Conservation (phyloP, 495 filamentous ascomycete species). For the Elaphomyces granulatus region DNA sequence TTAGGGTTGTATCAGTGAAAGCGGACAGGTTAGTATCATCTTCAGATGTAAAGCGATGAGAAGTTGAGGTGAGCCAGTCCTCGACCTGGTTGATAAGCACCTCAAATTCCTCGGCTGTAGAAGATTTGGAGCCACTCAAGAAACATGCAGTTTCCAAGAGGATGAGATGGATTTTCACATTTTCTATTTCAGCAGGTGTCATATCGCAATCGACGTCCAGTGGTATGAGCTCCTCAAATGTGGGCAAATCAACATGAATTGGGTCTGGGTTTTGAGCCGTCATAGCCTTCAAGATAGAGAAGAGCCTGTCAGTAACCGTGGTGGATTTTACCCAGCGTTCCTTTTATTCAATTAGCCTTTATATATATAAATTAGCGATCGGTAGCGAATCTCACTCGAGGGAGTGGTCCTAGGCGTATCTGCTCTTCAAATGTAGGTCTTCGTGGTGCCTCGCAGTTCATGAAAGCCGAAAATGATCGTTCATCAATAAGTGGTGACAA, state of each 20-base stretch:
- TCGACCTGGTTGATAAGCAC: constrained; percentile 20
- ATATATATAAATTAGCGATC: not conserved
- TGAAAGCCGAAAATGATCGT: constrained; percentile 27
- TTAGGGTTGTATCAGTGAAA: constrained; percentile 15
- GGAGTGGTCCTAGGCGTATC: constrained; percentile 27
- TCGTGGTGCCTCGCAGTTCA: constrained; percentile 29
- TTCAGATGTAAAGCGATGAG: constrained; percentile 12
- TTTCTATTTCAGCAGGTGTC: constrained; percentile 23
- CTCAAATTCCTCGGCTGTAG: constrained; percentile 20
- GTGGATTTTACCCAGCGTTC: constrained; percentile 26
- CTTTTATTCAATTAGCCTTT: constrained; percentile 10
- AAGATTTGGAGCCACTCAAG: constrained; percentile 24
- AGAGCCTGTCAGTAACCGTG: constrained; percentile 24
- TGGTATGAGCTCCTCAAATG: constrained; percentile 15
- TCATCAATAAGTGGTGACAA: constrained; percentile 17
- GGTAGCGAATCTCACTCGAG: constrained; percentile 17
- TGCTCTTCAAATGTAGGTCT: constrained; percentile 28
- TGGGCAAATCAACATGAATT: constrained; percentile 15
- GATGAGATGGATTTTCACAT: constrained; percentile 17
- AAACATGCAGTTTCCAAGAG: constrained; percentile 23
- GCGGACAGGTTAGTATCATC: constrained; percentile 13
- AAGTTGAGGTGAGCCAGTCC: constrained; percentile 21
- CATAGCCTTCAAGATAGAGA: constrained; percentile 20
- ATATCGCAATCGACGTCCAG: constrained; percentile 17
- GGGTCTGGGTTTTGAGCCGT: constrained; percentile 21